Base-by-base conservation (phyloP, 176 grass and related monocot species). In the Triticum turgidum region DNA sequence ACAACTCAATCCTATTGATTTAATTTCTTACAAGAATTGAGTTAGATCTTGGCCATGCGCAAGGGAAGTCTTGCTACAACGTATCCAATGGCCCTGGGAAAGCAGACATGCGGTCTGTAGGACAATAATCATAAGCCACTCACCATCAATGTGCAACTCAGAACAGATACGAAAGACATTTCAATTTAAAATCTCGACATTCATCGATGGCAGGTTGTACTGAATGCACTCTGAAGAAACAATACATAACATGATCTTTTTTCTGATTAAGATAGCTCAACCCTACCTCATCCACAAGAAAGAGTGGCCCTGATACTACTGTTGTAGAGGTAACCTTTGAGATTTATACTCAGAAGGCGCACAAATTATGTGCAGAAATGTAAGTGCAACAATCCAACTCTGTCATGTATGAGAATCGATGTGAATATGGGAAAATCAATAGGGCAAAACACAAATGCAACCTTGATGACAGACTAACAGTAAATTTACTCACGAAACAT, bases 401-500 rank as follows among this genome's bases (percentile, higher is more conserved):
- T 24, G 7, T 6, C 8, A 7, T 45, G 37, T 13, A 27, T 3
- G 10, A 70, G 15, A 27, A 34, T 13, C 33, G 8, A 9, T 15
- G 9, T 34, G 11, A 86, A 20, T 34, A 7, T 70, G 33, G 22
- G 5, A 2, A 42, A 82, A 64, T 14, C 14, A 70, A 41, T 9
- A 9, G 35, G 72, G 9, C 34, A 42, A 64, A 85, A 29, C 15
- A 69, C 7, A 9, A 63, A 52, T 27, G 22, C 62, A 44, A 64
- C 65, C 63, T 77, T 47, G n/a, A 24, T 11, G 32, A 79, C 32
- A 73, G 73, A 87, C 80, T 80, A 58, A 73, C 22, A 65, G 44
- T 75, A 75, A 83, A 84, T 61, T 84, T 87, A 76, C 61, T 54
- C 3, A 7, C 61, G 51, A 7, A 75, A 83, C 27, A 84, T 27